Conservation (phyloP, 352 stramenopile genomes). For the Phytophthora kernoviae region DNA sequence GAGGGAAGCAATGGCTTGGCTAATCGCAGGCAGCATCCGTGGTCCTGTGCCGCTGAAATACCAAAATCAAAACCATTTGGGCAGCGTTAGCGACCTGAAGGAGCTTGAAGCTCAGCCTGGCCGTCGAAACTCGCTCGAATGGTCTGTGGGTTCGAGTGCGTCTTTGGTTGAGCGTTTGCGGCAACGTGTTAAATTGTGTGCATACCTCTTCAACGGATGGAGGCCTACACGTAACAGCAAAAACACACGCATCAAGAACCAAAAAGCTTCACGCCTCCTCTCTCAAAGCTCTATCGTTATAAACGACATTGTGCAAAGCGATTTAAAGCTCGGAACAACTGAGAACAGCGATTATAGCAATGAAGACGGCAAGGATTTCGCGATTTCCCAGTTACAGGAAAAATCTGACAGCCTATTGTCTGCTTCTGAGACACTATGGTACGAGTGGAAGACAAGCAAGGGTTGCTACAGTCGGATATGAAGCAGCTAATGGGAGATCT, state of each 20-base stretch:
- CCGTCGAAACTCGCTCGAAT: constrained; percentile 12
- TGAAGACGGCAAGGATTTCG: constrained; percentile 12
- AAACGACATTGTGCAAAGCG: background rate
- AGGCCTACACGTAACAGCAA: constrained; percentile 5
- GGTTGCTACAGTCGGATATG: constrained; percentile 23
- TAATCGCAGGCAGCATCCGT: constrained; percentile 6
- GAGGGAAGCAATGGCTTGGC: constrained; percentile 15
- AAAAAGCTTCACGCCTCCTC: constrained; percentile 3
- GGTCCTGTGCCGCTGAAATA: background rate
- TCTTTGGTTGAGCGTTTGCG: constrained; percentile 34
- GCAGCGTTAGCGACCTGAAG: background rate
- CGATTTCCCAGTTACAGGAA: constrained; percentile 10
- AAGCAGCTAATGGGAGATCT: constrained; percentile 18
- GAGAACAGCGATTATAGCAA: background rate
- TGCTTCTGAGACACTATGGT: constrained; percentile 44
- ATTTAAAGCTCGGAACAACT: background rate
- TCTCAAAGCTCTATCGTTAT: background rate
- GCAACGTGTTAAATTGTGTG: constrained; percentile 24
- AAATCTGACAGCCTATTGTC: constrained; percentile 16
- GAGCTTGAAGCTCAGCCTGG: background rate
- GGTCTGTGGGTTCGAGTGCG: background rate
- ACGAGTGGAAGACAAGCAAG: constrained; percentile 46
- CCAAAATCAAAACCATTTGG: background rate
- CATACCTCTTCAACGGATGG: constrained; percentile 35
- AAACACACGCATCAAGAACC: constrained; percentile 1